Base-by-base conservation (phyloP, 306 rosid genomes). In the Cicer pinnatifidum region DNA sequence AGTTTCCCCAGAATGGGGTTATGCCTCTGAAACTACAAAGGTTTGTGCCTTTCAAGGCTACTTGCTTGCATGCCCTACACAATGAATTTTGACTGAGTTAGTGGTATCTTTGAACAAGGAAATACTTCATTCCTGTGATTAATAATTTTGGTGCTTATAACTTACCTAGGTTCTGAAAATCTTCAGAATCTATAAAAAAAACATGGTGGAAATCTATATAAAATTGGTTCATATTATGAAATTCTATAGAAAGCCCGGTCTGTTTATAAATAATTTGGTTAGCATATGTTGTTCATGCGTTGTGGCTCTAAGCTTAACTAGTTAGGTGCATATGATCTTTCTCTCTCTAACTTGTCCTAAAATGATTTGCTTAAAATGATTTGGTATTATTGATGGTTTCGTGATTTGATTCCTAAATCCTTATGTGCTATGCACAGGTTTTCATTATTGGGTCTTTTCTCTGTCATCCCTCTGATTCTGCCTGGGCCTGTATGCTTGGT, bases 401-500 rank as follows among this genome's bases (percentile, higher is more conserved):
- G 17, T 44, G 45, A 33, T 69, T 65, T 51, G 41, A 67, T 78
- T 68, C 50, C 77, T 75, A 71, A 80, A 79, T 73, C 76, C 61
- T 38, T 52, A 16, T 13, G 53, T 54, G 79, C 38, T 63, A 43
- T 59, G 71, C 80, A 75, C 87, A 95, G 97, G 90, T 95, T 70
- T 79, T 88, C 72, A 83, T 95, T 82, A 65, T 90, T 81, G 99
- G 97, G 70, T 87, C 92, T 51, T 91, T 95, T 84, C 92, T 95
- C 11, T 91, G 96, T 76, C 84, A 81, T 75, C 86, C 91, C 75
- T 84, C 84, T 3, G 86, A 84, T 75, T 90, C 97, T 76, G n/a
- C 84, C 23, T 95, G 99, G 99, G 76, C 89, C 40, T 95, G 97
- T 76, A 91, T 95, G 97, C 82, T 95, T 78, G 99, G 93, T 48